A percentile compares a stretch with the other conserved stretches of the same genome.
These are phyloP conservation scores for Aspergillus hancockii DNA, from an alignment of 495 filamentous ascomycete genomes.

Conservation along the genomic window DNA sequence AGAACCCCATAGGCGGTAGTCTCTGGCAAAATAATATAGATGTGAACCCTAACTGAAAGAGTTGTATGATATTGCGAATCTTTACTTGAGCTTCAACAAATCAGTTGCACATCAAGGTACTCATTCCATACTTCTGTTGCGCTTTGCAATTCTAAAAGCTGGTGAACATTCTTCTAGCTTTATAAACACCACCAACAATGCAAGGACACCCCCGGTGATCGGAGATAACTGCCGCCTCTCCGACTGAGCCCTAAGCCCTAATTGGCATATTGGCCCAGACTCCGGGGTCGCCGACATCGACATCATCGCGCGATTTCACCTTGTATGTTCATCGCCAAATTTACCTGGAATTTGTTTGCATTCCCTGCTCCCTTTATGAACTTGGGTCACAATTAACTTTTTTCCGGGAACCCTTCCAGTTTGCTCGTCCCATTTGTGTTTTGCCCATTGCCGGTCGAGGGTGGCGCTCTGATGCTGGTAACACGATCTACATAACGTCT, in stretches of 20 bases:
- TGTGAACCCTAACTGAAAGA: not conserved
- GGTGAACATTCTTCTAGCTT: not conserved
- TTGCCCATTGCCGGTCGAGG: conserved; percentile 4
- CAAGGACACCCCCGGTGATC: not conserved
- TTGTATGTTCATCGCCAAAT: conserved; percentile 1
- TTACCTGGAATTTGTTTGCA: not conserved
- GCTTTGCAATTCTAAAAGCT: not conserved
- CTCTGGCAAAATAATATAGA: not conserved
- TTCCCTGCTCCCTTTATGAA: not conserved
- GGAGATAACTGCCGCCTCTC: not conserved
- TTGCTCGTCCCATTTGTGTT: not conserved
- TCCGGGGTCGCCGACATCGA: conserved; percentile 22
- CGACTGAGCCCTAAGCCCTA: conserved; percentile 27
- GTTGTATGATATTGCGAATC: not conserved
- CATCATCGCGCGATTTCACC: conserved; percentile 22
- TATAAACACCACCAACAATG: not conserved
- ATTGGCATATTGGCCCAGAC: conserved; percentile 23
- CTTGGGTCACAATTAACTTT: not conserved
- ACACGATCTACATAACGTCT: conserved; percentile 16
- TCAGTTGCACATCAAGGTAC: not conserved
- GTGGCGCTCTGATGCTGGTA: not conserved
- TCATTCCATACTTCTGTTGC: not conserved
- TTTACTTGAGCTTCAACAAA: not conserved
- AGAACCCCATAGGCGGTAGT: not conserved
- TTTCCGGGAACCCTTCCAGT: not conserved